Percentiles rank a stretch among this genome's conserved stretches.
Evolutionary conservation across 371 early-diverging fungal species (phyloP).

Genomic region (Choanephora cucurbitarum): DNA sequence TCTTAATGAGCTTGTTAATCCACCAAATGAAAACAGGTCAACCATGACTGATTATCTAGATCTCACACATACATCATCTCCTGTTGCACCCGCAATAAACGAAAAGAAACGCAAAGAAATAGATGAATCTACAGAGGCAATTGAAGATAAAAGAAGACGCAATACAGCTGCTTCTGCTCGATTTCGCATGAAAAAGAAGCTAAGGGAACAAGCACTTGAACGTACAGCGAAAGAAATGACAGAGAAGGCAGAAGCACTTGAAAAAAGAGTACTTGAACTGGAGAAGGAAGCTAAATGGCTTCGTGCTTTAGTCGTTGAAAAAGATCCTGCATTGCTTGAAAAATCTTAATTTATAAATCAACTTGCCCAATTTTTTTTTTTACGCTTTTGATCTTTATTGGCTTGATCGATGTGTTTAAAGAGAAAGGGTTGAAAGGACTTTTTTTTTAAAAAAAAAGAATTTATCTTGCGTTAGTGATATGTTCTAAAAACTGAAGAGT

Average conservation of each 20-base stretch:
- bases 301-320: conserved; percentile 82
- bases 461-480: no score
- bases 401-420: no score
- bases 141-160: conserved; percentile 86
- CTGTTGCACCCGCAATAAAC: background rate
- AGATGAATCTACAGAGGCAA: conserved; percentile 21
- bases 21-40: no score
- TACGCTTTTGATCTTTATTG: no score
- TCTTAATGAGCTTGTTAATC: background rate
- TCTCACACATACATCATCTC: background rate
- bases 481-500: no score
- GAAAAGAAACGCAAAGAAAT: conserved; percentile 7
- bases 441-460: no score
- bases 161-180: conserved; percentile 96
- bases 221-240: conserved; percentile 83
- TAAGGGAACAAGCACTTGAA: conserved; percentile 85
- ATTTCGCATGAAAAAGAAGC: conserved; percentile 92
- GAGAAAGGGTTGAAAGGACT: no score
- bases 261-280: conserved; percentile 75
- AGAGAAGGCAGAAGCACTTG: conserved; percentile 70
- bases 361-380: no score
- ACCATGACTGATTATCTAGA: conserved; percentile 6
- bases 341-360: no score
- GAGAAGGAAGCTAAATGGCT: conserved; percentile 94
- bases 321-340: conserved; percentile 49